Percentiles rank a stretch among this genome's conserved stretches.
These are phyloP conservation scores for Aphanomyces astaci DNA, from an alignment of 352 stramenopile species.

Conservation along the genomic window DNA sequence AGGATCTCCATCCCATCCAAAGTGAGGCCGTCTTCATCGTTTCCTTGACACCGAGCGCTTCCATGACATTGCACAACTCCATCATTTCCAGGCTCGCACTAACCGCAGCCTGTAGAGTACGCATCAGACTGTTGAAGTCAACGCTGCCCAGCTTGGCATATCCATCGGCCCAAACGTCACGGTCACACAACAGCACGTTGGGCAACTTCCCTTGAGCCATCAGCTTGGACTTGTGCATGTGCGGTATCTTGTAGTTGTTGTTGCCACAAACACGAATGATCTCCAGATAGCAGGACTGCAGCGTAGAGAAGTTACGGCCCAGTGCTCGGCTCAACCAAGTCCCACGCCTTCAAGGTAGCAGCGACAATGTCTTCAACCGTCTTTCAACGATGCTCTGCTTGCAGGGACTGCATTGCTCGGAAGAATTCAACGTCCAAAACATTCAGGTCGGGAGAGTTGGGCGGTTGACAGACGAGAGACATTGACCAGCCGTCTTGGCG, in stretches of 20 bases:
- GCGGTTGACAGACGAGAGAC: conserved; percentile 24
- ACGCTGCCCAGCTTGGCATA: neutral
- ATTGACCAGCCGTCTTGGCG: conserved; percentile 25
- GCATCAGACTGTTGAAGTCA: neutral
- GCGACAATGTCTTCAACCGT: neutral
- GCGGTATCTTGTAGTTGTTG: conserved; percentile 2
- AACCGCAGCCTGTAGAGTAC: neutral
- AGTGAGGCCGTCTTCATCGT: neutral
- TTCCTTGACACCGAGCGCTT: neutral
- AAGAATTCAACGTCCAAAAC: conserved; percentile 32
- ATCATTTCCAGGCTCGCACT: neutral
- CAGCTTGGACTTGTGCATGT: neutral
- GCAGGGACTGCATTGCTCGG: conserved; percentile 25
- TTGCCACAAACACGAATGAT: neutral
- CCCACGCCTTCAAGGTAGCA: neutral
- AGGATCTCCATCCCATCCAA: neutral
- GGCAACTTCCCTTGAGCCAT: neutral
- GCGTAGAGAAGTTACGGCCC: neutral
- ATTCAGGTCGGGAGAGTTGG: conserved; percentile 31
- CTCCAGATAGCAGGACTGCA: neutral
- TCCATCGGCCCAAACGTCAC: neutral
- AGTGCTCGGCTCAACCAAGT: neutral
- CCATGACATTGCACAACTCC: neutral
- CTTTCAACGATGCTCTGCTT: neutral
- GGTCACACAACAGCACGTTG: neutral